Conservation (phyloP, 495 filamentous ascomycete species). For the Chaetomium fimeti region DNA sequence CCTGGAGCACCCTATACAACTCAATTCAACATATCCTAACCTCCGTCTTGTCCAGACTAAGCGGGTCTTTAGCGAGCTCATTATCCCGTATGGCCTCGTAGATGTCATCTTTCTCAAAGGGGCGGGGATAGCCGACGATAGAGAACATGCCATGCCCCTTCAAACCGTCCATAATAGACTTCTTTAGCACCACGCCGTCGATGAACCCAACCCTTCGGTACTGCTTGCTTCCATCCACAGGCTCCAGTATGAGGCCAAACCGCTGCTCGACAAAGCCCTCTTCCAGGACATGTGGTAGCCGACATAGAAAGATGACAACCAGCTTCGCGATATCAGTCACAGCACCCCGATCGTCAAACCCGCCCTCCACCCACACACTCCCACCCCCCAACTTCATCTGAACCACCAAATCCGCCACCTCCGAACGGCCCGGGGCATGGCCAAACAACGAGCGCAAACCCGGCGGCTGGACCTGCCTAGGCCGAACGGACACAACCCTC, state of each 20-base stretch:
- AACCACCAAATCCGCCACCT: constrained; percentile 16
- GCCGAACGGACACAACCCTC: constrained; percentile 6
- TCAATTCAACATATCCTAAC: constrained; percentile 19
- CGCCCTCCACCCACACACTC: constrained; percentile 29
- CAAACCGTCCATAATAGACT: background rate
- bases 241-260: constrained; percentile 27
- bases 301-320: constrained; percentile 25
- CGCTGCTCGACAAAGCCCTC: constrained; percentile 30
- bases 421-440: constrained; percentile 17
- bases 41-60: constrained; percentile 12
- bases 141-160: constrained; percentile 7
- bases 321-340: constrained; percentile 3
- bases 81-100: constrained; percentile 13
- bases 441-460: constrained; percentile 16
- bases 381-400: constrained; percentile 3
- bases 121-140: constrained; percentile 21
- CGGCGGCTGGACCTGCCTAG: constrained; percentile 16
- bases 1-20: no score
- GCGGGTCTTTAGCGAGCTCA: constrained; percentile 21
- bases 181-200: constrained; percentile 27
- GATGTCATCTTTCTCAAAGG: constrained; percentile 16
- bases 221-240: background rate
- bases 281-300: constrained; percentile 26
- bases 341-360: constrained; percentile 19
- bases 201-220: constrained; percentile 29